Percentiles rank a stretch among this genome's conserved stretches.
phyloP scores from a whole-genome alignment of 225 moss, liverwort and hornwort species.

The Sphagnum tenellum region DNA sequence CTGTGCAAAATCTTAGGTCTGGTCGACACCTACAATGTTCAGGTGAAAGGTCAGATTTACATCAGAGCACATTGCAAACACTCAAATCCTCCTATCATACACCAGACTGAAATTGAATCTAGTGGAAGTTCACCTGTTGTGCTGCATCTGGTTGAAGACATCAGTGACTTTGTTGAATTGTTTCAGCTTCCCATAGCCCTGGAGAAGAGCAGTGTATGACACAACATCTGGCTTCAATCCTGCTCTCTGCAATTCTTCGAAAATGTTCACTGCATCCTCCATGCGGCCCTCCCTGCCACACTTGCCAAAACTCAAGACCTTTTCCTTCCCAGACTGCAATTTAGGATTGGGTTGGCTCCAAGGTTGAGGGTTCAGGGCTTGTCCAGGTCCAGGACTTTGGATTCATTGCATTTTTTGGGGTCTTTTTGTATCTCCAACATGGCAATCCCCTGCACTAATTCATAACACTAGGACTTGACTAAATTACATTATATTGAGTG shows the following conservation, averaged over 20 bases:
- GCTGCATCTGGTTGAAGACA: conserved; percentile 43
- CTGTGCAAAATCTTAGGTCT: conserved; percentile 57
- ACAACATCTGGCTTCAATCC: conserved; percentile 46
- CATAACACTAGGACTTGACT: too few relatives aligned
- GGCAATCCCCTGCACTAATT: too few relatives aligned
- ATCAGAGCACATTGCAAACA: neutral
- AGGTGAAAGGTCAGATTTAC: too few relatives aligned
- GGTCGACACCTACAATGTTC: conserved; percentile 29
- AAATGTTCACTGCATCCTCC: conserved; percentile 43
- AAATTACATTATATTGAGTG: too few relatives aligned
- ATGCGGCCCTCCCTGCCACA: conserved; percentile 46
- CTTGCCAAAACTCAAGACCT: neutral
- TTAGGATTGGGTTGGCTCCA: too few relatives aligned
- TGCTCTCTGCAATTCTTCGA: conserved; percentile 36
- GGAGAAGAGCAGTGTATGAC: conserved; percentile 51
- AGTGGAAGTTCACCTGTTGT: conserved; percentile 24
- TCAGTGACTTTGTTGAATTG: conserved; percentile 41
- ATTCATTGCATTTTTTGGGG: too few relatives aligned
- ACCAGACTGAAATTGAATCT: neutral
- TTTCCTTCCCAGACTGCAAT: neutral
- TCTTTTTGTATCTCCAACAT: too few relatives aligned
- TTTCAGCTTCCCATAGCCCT: conserved; percentile 53
- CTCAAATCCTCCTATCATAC: neutral
- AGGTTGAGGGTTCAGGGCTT: too few relatives aligned
- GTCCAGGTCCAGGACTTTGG: too few relatives aligned